Percentiles rank a stretch among this genome's conserved stretches.
phyloP scores from a whole-genome alignment of 208 protist species.

The Phytomonas francai region DNA sequence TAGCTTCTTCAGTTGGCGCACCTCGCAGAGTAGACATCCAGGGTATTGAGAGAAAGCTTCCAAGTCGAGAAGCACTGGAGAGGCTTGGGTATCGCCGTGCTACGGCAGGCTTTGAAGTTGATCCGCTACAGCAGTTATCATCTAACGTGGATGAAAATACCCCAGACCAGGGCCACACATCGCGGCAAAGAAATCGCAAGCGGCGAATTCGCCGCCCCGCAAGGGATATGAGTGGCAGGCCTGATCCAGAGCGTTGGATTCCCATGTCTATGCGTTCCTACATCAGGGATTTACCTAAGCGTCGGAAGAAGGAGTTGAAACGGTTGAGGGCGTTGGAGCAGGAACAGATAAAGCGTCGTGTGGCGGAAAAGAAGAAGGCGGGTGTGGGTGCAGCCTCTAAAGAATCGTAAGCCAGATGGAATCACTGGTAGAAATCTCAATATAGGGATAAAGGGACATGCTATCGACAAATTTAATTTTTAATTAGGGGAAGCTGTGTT shows the following conservation, averaged over 20 bases:
- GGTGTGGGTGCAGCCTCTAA: slow-evolving; percentile 7
- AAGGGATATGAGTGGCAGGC: slow-evolving; percentile 54
- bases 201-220: slow-evolving; percentile 14
- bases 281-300: slow-evolving; percentile 74
- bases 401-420: too few species aligned
- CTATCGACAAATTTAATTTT: not conserved
- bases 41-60: slow-evolving; percentile 26
- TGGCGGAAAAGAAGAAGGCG: slow-evolving; percentile 22
- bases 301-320: slow-evolving; percentile 73
- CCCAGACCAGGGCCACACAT: too few species aligned
- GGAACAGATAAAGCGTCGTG: slow-evolving; percentile 63
- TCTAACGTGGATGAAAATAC: too few species aligned
- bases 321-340: slow-evolving; percentile 77
- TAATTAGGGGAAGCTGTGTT: too few species aligned
- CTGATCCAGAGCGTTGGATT: slow-evolving; percentile 85
- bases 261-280: slow-evolving; percentile 76
- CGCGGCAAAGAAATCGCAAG: too few species aligned
- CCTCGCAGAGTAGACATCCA: slow-evolving; percentile 17
- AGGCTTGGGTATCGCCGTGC: slow-evolving; percentile 51
- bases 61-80: slow-evolving; percentile 41
- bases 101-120: slow-evolving; percentile 12
- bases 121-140: too few species aligned
- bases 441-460: not conserved
- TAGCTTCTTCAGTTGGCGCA: too few species aligned
- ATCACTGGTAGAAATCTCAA: too few species aligned